phyloP scores from a whole-genome alignment of 2,329 filamentous ascomycete genomes.

The Geosmithia flava region DNA sequence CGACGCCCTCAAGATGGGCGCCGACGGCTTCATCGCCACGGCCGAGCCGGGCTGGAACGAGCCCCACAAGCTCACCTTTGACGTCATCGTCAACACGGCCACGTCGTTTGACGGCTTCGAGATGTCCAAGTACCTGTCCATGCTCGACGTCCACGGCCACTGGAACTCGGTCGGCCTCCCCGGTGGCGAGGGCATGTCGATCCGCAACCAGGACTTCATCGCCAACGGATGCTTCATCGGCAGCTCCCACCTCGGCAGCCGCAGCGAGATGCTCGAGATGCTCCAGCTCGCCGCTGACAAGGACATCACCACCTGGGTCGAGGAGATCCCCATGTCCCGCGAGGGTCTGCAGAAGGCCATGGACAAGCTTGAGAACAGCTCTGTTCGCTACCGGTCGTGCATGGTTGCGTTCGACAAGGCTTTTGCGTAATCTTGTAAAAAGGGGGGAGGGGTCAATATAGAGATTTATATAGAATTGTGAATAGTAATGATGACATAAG shows the following conservation, averaged over 20 bases:
- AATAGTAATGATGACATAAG: too few species aligned
- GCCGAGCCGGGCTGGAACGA: conserved; percentile 44
- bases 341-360: conserved; percentile 60
- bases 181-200: conserved; percentile 55
- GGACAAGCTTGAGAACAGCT: conserved; percentile 54
- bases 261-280: conserved; percentile 61
- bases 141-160: conserved; percentile 70
- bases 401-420: conserved; percentile 58
- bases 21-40: conserved; percentile 47
- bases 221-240: conserved; percentile 64
- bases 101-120: conserved; percentile 58
- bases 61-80: conserved; percentile 51
- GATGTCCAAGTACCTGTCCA: conserved; percentile 57
- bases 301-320: conserved; percentile 57
- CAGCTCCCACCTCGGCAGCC: conserved; percentile 57
- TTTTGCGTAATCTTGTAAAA: conserved; percentile 33
- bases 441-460: not conserved
- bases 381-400: conserved; percentile 65
- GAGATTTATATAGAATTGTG: too few species aligned
- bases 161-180: conserved; percentile 75
- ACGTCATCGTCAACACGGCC: conserved; percentile 66
- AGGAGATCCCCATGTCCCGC: conserved; percentile 61
- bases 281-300: conserved; percentile 58
- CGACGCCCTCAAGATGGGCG: conserved; percentile 46
- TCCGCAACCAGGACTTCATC: conserved; percentile 65